phyloP scores from a whole-genome alignment of 2,329 filamentous ascomycete species.

The Talaromyces atroroseus region DNA sequence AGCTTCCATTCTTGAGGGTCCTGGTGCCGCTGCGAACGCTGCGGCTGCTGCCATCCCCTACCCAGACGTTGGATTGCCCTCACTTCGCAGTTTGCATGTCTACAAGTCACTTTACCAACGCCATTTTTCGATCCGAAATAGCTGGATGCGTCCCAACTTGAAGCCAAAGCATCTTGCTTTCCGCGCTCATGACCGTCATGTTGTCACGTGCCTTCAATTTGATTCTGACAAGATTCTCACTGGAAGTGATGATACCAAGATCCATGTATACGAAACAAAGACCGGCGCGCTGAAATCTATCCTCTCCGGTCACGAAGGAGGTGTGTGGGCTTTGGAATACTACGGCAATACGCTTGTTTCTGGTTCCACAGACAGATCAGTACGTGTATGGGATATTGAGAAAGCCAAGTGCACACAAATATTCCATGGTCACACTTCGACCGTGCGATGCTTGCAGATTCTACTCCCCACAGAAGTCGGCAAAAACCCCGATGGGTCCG shows the following conservation, averaged over 20 bases:
- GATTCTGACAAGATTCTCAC: conserved; percentile 98
- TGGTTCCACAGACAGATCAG: conserved; percentile 90
- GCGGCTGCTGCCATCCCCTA: conserved; percentile 79
- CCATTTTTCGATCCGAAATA: conserved; percentile 81
- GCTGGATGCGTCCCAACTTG: conserved; percentile 79
- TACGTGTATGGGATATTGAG: conserved; percentile 99
- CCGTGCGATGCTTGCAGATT: conserved; percentile 91
- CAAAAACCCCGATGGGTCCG: conserved; percentile 62
- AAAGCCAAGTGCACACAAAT: conserved; percentile 87
- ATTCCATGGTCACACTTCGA: conserved; percentile 96
- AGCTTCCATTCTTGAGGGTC: conserved; percentile 62
- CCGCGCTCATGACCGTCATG: conserved; percentile 89
- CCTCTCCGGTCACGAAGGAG: conserved; percentile 89
- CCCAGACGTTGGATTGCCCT: conserved; percentile 71
- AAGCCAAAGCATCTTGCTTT: conserved; percentile 91
- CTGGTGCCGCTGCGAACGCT: conserved; percentile 74
- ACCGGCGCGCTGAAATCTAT: conserved; percentile 79
- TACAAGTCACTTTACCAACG: conserved; percentile 96
- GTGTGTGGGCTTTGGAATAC: conserved; percentile 96
- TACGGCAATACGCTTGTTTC: conserved; percentile 93
- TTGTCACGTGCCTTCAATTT: conserved; percentile 96
- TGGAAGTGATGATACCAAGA: conserved; percentile 93
- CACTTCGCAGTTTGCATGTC: conserved; percentile 76
- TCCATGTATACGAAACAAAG: conserved; percentile 96
- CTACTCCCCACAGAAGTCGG: conserved; percentile 78